Evolutionary conservation across 345 rosid genomes (phyloP).

Genomic region (Pugionium dolabratum): DNA sequence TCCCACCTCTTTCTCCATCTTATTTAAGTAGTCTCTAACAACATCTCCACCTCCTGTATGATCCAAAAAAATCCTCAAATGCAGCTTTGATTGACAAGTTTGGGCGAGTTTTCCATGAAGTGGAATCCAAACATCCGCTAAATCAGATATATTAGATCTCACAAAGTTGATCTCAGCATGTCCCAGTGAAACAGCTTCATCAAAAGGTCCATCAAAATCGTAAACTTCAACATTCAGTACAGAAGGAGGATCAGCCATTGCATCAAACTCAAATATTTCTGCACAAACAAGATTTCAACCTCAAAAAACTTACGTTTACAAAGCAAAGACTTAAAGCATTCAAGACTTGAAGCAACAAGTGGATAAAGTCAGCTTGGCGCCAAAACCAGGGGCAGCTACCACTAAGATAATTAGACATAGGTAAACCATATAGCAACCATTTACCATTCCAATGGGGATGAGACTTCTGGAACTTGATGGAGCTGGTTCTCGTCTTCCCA

Average conservation of each 20-base stretch:
- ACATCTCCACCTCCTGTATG: slow-evolving; percentile 84
- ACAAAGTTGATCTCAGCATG: slow-evolving; percentile 84
- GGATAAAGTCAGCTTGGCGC: not conserved
- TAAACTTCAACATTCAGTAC: slow-evolving; percentile 84
- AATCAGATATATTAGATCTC: slow-evolving; percentile 75
- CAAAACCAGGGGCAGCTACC: not conserved
- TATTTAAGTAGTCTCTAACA: slow-evolving; percentile 77
- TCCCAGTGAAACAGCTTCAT: slow-evolving; percentile 84
- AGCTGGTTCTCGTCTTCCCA: slow-evolving; percentile 89
- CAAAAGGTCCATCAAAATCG: slow-evolving; percentile 94
- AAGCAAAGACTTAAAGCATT: slow-evolving; percentile 14
- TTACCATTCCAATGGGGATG: slow-evolving; percentile 94
- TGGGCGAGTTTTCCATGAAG: slow-evolving; percentile 86
- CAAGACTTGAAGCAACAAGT: slow-evolving; percentile 21
- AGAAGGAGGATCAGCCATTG: slow-evolving; percentile 98
- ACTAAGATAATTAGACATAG: slow-evolving; percentile 16
- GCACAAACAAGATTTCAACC: slow-evolving; percentile 42
- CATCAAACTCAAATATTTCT: slow-evolving; percentile 98
- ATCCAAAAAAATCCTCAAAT: slow-evolving; percentile 81
- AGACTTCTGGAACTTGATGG: slow-evolving; percentile 91
- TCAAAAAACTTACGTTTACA: slow-evolving; percentile 14
- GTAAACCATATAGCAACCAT: slow-evolving; percentile 21
- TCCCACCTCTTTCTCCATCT: slow-evolving; percentile 99
- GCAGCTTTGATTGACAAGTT: slow-evolving; percentile 95
- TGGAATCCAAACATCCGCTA: slow-evolving; percentile 90